Evolutionary conservation across 345 rosid genomes (phyloP).

Genomic region (Odontarrhena argentea): DNA sequence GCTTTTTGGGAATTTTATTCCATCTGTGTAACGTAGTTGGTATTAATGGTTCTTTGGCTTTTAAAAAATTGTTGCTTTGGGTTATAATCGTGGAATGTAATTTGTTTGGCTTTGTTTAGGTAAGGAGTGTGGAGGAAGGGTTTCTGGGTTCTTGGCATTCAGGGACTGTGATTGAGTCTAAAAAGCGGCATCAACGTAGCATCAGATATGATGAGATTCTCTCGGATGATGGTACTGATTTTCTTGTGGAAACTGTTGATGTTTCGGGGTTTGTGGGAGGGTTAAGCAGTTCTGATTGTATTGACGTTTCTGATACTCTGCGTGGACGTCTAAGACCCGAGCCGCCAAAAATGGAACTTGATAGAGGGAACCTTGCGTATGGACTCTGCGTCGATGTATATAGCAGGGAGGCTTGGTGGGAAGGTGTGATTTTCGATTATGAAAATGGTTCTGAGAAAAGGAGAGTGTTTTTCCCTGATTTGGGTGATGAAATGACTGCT

Average conservation of each 20-base stretch:
- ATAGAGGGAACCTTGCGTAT: conserved; percentile 40
- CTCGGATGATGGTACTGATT: conserved; percentile 44
- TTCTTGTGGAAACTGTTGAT: conserved; percentile 44
- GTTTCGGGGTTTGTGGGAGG: conserved; percentile 51
- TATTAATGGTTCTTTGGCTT: background rate
- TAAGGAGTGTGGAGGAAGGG: conserved; percentile 73
- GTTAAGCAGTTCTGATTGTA: conserved; percentile 20
- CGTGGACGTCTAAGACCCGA: conserved; percentile 62
- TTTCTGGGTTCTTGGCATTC: conserved; percentile 79
- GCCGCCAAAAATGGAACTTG: conserved; percentile 50
- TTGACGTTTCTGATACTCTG: conserved; percentile 15
- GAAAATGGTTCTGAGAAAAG: conserved; percentile 50
- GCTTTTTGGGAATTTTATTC: background rate
- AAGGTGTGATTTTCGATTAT: conserved; percentile 77
- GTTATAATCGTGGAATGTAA: background rate
- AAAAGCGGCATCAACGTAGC: conserved; percentile 12
- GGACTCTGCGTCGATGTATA: conserved; percentile 72
- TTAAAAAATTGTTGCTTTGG: background rate
- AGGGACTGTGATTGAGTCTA: conserved; percentile 48
- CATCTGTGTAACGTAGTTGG: background rate
- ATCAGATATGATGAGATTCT: conserved; percentile 64
- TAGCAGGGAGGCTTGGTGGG: conserved; percentile 76
- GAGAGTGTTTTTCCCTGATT: conserved; percentile 76
- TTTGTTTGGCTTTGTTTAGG: conserved; percentile 45
- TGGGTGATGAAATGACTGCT: conserved; percentile 65